These are phyloP conservation scores for Ascochyta koolunga DNA, from an alignment of 2,329 filamentous ascomycete genomes.

Conservation along the genomic window DNA sequence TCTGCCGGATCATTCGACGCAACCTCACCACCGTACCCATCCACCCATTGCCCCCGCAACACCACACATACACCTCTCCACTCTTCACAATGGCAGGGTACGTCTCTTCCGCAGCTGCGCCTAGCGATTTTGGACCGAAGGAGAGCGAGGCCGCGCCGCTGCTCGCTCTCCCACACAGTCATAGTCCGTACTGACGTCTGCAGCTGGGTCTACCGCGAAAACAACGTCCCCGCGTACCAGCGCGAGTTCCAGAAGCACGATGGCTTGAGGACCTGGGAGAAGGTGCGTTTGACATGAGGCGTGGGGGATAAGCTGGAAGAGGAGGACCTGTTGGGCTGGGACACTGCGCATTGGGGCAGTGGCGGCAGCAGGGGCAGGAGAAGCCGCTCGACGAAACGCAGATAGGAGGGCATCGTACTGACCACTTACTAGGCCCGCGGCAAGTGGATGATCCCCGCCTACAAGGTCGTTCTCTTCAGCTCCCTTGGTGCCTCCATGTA, in stretches of 20 bases:
- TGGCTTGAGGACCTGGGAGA: conserved; percentile 75
- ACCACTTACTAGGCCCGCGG: conserved; percentile 63
- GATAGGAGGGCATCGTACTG: conserved; percentile 14
- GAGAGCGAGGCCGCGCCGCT: conserved; percentile 16
- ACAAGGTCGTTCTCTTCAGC: conserved; percentile 69
- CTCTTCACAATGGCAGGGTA: conserved; percentile 53
- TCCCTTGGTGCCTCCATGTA: conserved; percentile 70
- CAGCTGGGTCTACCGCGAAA: conserved; percentile 69
- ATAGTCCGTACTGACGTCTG: conserved; percentile 35
- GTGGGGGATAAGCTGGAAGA: conserved; percentile 12
- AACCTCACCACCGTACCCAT: conserved; percentile 39
- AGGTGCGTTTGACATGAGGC: conserved; percentile 62
- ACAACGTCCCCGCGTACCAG: conserved; percentile 78
- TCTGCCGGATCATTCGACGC: conserved; percentile 36
- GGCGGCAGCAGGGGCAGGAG: background rate
- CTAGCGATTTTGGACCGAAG: background rate
- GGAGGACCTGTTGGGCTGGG: conserved; percentile 13
- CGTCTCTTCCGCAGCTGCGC: conserved; percentile 32
- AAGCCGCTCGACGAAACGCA: background rate
- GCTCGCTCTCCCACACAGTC: conserved; percentile 16
- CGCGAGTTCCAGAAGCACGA: conserved; percentile 76
- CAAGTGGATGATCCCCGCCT: conserved; percentile 70
- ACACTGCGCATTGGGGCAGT: background rate
- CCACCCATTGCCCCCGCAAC: conserved; percentile 43
- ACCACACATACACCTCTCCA: conserved; percentile 38